Evolutionary conservation across 176 grass and related monocot genomes (phyloP), one percentile per base, ranked within the genome.

Genomic region (Oryza punctata): DNA sequence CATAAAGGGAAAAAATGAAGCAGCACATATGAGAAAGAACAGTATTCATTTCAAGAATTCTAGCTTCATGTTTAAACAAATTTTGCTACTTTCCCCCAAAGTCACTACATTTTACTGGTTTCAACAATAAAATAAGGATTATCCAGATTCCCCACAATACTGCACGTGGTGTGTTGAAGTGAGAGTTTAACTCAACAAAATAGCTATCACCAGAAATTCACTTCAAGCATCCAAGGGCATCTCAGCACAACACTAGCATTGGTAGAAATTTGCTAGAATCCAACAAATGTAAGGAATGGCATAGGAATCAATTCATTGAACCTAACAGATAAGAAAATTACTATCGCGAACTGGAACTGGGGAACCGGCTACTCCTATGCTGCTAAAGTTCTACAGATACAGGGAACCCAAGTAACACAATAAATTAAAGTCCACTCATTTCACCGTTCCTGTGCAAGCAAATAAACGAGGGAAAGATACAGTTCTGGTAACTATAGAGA

Each of bases 1-100:
- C 10, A 38, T 47, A 32, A 29, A 76, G 23, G 23, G 63, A 35
- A 35, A 35, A 18, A 21, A 60, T 33, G 47, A 41, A 49, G 81
- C 33, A 82, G 54, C 45, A 45, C 19, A 60, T 1, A 75, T 27
- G 46, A 78, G 26, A 88, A 47, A 32, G 43, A 86, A 82, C 16
- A 87, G 5, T 15, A 54, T 54, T 7, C 50, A 6, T 54, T 54
- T 21, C 50, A 38, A 21, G 50, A 18, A 54, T 54, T 1, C 18
- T 54, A 54, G 50, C 6, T 54, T 3, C 16, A 54, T 54, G 18
- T 19, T 54, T 54, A 54, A 54, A 21, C 18, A 54, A 7, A 54
- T 6, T 54, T 54, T 54, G 50, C 50, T 54, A 54, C 50, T 18
- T 21, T 54, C 37, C 14, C 16, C 50, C 50, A 7, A 54, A 18